A percentile compares a stretch with the other conserved stretches of the same genome.
These are phyloP conservation scores for Ustilago shanxiensis DNA, from an alignment of 1,284 basidiomycete species.

Conservation along the genomic window DNA sequence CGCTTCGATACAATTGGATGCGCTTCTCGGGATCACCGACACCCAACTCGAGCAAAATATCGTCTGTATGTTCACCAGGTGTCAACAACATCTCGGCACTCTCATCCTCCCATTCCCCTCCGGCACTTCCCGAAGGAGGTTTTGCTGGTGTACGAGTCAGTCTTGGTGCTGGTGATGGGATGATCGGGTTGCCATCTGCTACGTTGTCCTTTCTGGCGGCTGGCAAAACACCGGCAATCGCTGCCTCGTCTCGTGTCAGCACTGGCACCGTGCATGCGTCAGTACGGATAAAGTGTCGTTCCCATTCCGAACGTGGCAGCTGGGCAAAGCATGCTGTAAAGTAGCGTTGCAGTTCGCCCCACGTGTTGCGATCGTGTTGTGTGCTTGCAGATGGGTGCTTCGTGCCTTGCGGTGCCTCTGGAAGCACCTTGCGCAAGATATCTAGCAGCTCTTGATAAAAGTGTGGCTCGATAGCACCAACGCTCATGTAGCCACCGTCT, in stretches of 20 bases:
- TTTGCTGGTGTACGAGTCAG: conserved; percentile 65
- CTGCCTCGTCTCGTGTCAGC: conserved; percentile 71
- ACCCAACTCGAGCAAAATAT: conserved; percentile 59
- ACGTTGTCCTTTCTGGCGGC: conserved; percentile 27
- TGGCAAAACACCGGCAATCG: conserved; percentile 46
- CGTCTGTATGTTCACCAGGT: conserved; percentile 65
- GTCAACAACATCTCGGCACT: conserved; percentile 53
- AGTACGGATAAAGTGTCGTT: conserved; percentile 77
- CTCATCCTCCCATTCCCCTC: conserved; percentile 39
- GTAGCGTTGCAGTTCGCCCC: conserved; percentile 77
- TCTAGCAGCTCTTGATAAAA: conserved; percentile 53
- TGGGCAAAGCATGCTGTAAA: conserved; percentile 77
- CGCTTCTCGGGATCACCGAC: conserved; percentile 32
- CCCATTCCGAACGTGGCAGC: conserved; percentile 79
- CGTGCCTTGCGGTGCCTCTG: conserved; percentile 31
- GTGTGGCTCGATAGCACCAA: conserved; percentile 69
- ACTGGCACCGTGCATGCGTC: conserved; percentile 84
- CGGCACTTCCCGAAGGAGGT: conserved; percentile 42
- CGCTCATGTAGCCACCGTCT: conserved; percentile 81
- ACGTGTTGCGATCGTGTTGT: conserved; percentile 75
- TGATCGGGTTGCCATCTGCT: conserved; percentile 50
- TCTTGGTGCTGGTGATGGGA: conserved; percentile 65
- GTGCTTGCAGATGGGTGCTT: conserved; percentile 73
- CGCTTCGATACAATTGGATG: conserved; percentile 38
- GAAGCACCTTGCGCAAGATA: conserved; percentile 45